A percentile compares a stretch with the other conserved stretches of the same genome.
These are phyloP conservation scores for Lecanicillium sp. DNA, from an alignment of 2,329 filamentous ascomycete genomes.

Conservation along the genomic window DNA sequence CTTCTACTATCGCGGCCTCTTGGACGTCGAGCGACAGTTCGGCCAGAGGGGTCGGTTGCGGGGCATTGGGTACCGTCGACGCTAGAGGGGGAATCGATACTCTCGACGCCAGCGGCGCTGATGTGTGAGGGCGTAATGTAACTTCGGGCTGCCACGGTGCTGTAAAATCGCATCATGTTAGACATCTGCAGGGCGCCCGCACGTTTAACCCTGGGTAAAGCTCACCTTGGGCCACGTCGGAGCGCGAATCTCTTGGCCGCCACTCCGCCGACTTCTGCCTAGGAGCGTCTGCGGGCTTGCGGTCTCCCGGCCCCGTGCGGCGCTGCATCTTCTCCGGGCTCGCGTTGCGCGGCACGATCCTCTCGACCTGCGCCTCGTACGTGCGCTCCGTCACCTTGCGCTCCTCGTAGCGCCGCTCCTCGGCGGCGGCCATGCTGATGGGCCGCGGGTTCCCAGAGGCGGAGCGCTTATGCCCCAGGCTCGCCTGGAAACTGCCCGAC, in stretches of 20 bases:
- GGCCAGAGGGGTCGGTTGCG: conserved; percentile 61
- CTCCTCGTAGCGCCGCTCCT: conserved; percentile 42
- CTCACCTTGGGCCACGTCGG: conserved; percentile 47
- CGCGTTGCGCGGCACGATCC: conserved; percentile 50
- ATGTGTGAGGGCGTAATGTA: conserved; percentile 60
- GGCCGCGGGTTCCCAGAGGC: conserved; percentile 52
- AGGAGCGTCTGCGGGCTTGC: conserved; percentile 28
- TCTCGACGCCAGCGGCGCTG: conserved; percentile 65
- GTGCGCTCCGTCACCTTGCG: conserved; percentile 49
- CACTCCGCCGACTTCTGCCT: conserved; percentile 40
- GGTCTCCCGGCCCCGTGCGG: conserved; percentile 33
- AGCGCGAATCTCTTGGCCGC: conserved; percentile 37
- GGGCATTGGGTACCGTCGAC: conserved; percentile 65
- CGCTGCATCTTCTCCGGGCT: conserved; percentile 53
- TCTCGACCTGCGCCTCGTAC: conserved; percentile 57
- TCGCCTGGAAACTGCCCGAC: conserved; percentile 29
- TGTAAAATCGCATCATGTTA: conserved; percentile 25
- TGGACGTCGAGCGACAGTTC: conserved; percentile 74
- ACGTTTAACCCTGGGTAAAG: conserved; percentile 7
- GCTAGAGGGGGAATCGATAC: conserved; percentile 65
- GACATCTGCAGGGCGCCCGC: conserved; percentile 7
- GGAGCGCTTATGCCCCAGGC: conserved; percentile 49
- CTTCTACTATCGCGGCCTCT: conserved; percentile 81
- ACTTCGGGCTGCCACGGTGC: conserved; percentile 74
- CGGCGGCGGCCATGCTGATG: conserved; percentile 38